Base-by-base conservation (phyloP, 2,329 filamentous ascomycete genomes). In the Trichophyton mentagrophytes region DNA sequence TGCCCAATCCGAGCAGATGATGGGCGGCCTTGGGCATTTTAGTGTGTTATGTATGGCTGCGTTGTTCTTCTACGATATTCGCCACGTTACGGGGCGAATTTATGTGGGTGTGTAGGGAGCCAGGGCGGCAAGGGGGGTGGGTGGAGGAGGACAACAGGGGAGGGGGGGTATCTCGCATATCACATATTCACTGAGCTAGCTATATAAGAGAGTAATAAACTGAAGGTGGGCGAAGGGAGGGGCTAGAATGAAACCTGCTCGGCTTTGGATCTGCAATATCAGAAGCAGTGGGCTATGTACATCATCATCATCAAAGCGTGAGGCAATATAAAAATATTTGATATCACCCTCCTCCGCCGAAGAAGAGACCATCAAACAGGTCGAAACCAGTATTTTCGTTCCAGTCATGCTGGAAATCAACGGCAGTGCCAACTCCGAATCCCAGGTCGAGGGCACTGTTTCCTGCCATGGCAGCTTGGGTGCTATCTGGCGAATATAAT, bases 321-420 rank as follows among this genome's bases (percentile, higher is more conserved):
- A 15, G 11, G 11, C 15, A 51, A 27, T 13, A 7, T 27, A 15
- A 27, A 7, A 27, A 27, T 6, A 8, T 27, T 22, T 13, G 11
- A 17, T 1, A 33, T 55, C 27, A 55, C 27, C 60, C 61, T 15
- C 25, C 27, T 3, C 58, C 60, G 8, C 80, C 80, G 70, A 82
- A 82, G 68, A 81, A 82, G 67, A 79, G 82, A 3, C 78, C 80
- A 66, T 81, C 78, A 65, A 82, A 77, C 36, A 82, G 66, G 72
- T 81, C 79, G 65, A 76, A 74, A 57, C 74, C 74, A 22, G 71
- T 69, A 46, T 76, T 75, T 60, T 79, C 76, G 58, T 73, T 76
- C 76, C 77, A 78, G 65, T 79, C 77, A 68, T 79, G 76, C 62
- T 77, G 74, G 60, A 72, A 74, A 57, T 76, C 76, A 58, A 75